Conservation (phyloP, 140 eudicot species). For the Ambrosia hybrid region DNA sequence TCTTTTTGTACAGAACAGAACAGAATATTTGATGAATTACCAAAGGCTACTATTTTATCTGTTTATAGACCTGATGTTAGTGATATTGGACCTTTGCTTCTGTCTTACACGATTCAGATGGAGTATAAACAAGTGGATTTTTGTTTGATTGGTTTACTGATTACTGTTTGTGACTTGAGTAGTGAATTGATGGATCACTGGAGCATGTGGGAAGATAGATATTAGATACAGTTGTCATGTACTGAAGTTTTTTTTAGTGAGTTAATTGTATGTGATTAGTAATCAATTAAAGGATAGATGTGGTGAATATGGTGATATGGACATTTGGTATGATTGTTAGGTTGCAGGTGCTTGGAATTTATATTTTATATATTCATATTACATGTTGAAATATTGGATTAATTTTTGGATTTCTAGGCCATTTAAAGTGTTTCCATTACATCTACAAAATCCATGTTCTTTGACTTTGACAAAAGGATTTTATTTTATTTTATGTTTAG, state of each 20-base stretch:
- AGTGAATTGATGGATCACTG: too few relatives aligned
- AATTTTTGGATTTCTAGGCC: too few relatives aligned
- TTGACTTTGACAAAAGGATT: too few relatives aligned
- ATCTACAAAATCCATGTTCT: too few relatives aligned
- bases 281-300: conserved; percentile 9
- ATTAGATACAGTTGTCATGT: background rate
- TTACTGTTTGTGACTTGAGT: too few relatives aligned
- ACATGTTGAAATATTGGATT: too few relatives aligned
- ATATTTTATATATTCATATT: background rate
- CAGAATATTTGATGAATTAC: conserved; percentile 78
- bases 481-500: too few relatives aligned
- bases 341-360: conserved; percentile 11
- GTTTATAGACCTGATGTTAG: conserved; percentile 82
- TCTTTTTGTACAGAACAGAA: conserved; percentile 21
- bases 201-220: background rate
- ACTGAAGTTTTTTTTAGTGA: background rate
- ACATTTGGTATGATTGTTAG: conserved; percentile 1
- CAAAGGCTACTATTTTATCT: conserved; percentile 72
- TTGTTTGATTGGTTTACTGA: background rate
- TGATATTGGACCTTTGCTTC: conserved; percentile 88
- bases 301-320: background rate
- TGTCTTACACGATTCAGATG: conserved; percentile 85
- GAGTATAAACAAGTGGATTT: conserved; percentile 74
- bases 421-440: too few relatives aligned
- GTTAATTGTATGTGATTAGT: conserved; percentile 16